Percentiles rank a stretch among this genome's conserved stretches.
phyloP scores from a whole-genome alignment of 306 rosid genomes.

The Delonix regia region DNA sequence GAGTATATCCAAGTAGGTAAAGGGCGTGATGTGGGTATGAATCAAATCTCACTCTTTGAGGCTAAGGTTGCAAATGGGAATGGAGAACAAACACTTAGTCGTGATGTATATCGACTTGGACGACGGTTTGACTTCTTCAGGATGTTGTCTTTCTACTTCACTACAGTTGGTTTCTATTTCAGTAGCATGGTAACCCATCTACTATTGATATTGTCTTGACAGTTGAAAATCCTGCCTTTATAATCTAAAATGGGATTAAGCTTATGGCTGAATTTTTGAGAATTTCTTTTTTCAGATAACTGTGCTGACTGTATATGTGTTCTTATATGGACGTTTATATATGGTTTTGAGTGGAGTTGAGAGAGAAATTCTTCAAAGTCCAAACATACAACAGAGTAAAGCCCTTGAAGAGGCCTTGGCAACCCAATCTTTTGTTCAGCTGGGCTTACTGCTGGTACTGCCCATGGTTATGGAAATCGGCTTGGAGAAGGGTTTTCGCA shows the following conservation, averaged over 20 bases:
- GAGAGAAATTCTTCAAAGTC: conserved; percentile 18
- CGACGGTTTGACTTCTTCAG: conserved; percentile 61
- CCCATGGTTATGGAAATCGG: conserved; percentile 66
- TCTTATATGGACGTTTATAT: conserved; percentile 59
- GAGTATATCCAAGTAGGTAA: conserved; percentile 64
- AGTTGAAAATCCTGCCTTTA: background rate
- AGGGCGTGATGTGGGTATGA: conserved; percentile 63
- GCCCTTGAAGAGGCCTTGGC: conserved; percentile 61
- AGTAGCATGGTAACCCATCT: conserved; percentile 29
- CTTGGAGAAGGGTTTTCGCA: conserved; percentile 60
- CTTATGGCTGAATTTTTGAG: background rate
- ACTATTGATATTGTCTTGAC: background rate
- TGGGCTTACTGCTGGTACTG: conserved; percentile 53
- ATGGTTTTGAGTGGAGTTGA: conserved; percentile 61
- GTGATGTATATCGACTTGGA: conserved; percentile 58
- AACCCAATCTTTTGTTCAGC: conserved; percentile 56
- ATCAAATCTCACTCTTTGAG: conserved; percentile 58
- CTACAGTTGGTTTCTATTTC: conserved; percentile 60
- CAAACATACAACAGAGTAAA: conserved; percentile 18
- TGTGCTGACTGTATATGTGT: conserved; percentile 52
- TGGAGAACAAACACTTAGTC: conserved; percentile 59
- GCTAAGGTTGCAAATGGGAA: conserved; percentile 61
- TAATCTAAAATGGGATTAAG: background rate
- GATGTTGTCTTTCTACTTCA: conserved; percentile 59
- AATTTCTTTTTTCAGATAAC: conserved; percentile 41